Evolutionary conservation across 176 grass and related monocot species (phyloP), one percentile per base, ranked within the genome.

Genomic region (Olyra latifolia): DNA sequence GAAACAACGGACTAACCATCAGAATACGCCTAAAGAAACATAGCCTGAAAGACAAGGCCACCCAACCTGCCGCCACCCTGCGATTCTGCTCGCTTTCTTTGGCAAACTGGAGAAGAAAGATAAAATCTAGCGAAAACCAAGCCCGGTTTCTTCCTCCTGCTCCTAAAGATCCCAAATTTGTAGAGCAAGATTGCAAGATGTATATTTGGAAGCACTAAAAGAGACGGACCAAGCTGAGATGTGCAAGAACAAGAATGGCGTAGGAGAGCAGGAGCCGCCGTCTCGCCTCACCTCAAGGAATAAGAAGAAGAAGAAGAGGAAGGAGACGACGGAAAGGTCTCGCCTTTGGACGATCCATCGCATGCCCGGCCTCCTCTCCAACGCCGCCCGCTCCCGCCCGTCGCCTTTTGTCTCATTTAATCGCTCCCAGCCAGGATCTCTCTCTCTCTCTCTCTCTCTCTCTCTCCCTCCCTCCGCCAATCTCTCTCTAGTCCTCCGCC

Each of bases 231-330:
- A 25, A 19, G 12, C 39, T 14, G 42, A 25, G 24, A 27, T 42
- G 30, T 0, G 3, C 42, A 20, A 32, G 41, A 59, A 47, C 39
- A 60, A 56, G 62, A 60, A 19, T 66, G 55, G 6, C 23, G 11
- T 40, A 15, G 85, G 12, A 29, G 59, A 39, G 14, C 13, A 45
- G 43, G 43, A 45, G 10, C 1, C 43, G 43, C 10, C 43, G 46
- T 16, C 46, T 48, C 13, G 46, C 23, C 46, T 62, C 32, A 77
- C 87, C 81, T 88, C 53, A 69, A 74, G 15, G 66, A 71, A 66
- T 49, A 25, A 22, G 67, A 55, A 16, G 74, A 28, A 39, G 78
- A 44, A 10, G 35, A 71, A 2, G 64, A 9, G 24, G 54, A 81
- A 2, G 62, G 7, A 6, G 72, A 22, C 16, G 74, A 3, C 17